Evolutionary conservation across 345 rosid species (phyloP), one percentile per base, ranked within the genome.

Genomic region (Mercurialis annua): DNA sequence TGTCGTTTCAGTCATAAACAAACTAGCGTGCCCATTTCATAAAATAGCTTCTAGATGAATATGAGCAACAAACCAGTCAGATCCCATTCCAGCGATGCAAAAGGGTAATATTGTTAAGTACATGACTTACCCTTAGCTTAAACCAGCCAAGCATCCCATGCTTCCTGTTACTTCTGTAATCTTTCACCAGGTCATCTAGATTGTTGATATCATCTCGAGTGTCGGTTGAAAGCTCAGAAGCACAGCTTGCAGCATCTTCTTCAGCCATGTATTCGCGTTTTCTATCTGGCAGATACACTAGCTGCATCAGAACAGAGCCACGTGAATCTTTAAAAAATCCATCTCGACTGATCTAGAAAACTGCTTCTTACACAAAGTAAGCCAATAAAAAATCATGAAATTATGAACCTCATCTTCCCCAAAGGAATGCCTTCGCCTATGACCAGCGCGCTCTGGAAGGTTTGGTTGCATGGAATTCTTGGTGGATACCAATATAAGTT

Each of bases 131-230:
- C 71, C 72, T 86, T 56, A 84, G 62, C 78, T 90, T 92, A 77
- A 92, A 88, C 98, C 98, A 92, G 69, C 90, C 95, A 79, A 92
- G 91, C 98, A 92, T 85, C 76, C 91, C 96, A 59, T 84, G 83
- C 71, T 77, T 80, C 76, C 61, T 83, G 76, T 80, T 87, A 68
- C 72, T 81, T 85, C 76, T 88, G 65, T 71, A 82, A 82, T 86
- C 92, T 77, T 85, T 90, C 61, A 82, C 83, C 81, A 86, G 73
- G 68, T 90, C 92, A 70, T 90, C 92, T 63, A 84, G 74, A 72
- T 78, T 73, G 44, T 82, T 76, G 57, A 73, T 64, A 52, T 77
- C 91, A 73, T 84, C 89, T 78, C 83, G 81, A 31, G 78, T 74
- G 57, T 85, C 95, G 20, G 70, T 56, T 16, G 88, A 81, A 69